Conservation (phyloP, 2,329 filamentous ascomycete genomes). For the Fonsecaea nubica region DNA sequence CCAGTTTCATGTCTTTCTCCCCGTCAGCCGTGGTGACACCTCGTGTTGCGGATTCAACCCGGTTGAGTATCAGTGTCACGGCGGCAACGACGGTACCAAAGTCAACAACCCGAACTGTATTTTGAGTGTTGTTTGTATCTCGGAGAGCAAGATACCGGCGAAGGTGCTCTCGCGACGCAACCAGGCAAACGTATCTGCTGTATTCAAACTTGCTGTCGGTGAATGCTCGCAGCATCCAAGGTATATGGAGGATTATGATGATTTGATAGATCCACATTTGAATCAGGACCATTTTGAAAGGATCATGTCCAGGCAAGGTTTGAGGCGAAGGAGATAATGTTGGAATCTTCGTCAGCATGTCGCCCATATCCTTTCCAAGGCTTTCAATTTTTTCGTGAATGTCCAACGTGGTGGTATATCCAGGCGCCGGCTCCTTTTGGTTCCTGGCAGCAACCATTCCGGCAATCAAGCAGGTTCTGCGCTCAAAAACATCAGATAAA, state of each 20-base stretch:
- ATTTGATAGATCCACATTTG: slow-evolving; percentile 62
- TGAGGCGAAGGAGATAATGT: slow-evolving; percentile 41
- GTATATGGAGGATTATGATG: slow-evolving; percentile 61
- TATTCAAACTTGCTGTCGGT: slow-evolving; percentile 52
- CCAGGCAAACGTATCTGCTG: slow-evolving; percentile 58
- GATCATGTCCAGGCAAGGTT: neutral
- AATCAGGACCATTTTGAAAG: slow-evolving; percentile 46
- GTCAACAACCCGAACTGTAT: slow-evolving; percentile 11
- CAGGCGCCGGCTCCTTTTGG: slow-evolving; percentile 40
- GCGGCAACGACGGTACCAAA: slow-evolving; percentile 16
- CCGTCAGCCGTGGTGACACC: neutral
- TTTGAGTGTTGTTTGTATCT: slow-evolving; percentile 42
- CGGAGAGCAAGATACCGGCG: slow-evolving; percentile 51
- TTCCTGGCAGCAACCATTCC: slow-evolving; percentile 59
- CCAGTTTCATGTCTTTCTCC: slow-evolving; percentile 10
- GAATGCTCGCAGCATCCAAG: slow-evolving; percentile 57
- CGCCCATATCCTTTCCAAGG: slow-evolving; percentile 50
- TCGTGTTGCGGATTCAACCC: slow-evolving; percentile 4
- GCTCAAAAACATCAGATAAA: slow-evolving; percentile 15
- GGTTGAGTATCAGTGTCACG: slow-evolving; percentile 11
- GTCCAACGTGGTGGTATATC: slow-evolving; percentile 43
- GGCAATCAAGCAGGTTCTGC: slow-evolving; percentile 46
- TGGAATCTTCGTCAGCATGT: slow-evolving; percentile 57
- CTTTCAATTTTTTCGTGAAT: slow-evolving; percentile 54
- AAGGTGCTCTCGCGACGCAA: slow-evolving; percentile 60